phyloP scores from a whole-genome alignment of 805 yeast species.

The Spathaspora boniae region DNA sequence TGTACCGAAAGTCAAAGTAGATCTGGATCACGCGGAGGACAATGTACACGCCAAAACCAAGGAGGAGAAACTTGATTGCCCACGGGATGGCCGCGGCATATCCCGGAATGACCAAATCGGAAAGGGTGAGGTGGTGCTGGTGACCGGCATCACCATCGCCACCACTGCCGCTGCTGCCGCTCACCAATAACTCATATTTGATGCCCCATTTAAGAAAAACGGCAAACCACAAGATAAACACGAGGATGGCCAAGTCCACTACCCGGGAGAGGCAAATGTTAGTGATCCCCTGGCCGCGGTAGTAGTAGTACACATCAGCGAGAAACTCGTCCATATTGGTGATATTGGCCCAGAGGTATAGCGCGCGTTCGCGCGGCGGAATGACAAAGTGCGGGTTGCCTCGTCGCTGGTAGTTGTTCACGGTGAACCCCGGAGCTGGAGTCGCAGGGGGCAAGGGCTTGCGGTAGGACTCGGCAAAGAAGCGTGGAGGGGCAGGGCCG shows the following conservation, averaged over 20 bases:
- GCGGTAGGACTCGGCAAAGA: too few species aligned
- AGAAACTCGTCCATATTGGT: constrained; percentile 86
- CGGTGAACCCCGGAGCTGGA: too few species aligned
- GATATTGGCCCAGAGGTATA: constrained; percentile 96
- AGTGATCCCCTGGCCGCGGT: constrained; percentile 76
- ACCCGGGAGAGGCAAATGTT: constrained; percentile 69
- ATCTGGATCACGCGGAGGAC: constrained; percentile 51
- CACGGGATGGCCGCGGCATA: constrained; percentile 45
- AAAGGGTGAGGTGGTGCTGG: constrained; percentile 23
- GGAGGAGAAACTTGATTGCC: constrained; percentile 54
- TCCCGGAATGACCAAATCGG: constrained; percentile 30
- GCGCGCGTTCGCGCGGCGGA: constrained; percentile 65
- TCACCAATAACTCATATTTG: constrained; percentile 45
- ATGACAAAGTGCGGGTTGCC: constrained; percentile 20
- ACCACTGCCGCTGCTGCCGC: constrained; percentile 25
- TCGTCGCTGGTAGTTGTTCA: constrained; percentile 9
- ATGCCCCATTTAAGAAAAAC: constrained; percentile 81
- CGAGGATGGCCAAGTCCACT: constrained; percentile 67
- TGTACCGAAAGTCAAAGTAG: constrained; percentile 54
- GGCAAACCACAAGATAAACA: constrained; percentile 76
- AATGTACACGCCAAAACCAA: constrained; percentile 57
- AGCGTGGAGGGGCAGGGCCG: too few species aligned
- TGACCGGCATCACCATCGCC: constrained; percentile 13
- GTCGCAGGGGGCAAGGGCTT: constrained; percentile 9
- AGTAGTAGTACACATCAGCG: constrained; percentile 78